Base-by-base conservation (phyloP, 495 filamentous ascomycete species). In the Glutinoglossum americanum region DNA sequence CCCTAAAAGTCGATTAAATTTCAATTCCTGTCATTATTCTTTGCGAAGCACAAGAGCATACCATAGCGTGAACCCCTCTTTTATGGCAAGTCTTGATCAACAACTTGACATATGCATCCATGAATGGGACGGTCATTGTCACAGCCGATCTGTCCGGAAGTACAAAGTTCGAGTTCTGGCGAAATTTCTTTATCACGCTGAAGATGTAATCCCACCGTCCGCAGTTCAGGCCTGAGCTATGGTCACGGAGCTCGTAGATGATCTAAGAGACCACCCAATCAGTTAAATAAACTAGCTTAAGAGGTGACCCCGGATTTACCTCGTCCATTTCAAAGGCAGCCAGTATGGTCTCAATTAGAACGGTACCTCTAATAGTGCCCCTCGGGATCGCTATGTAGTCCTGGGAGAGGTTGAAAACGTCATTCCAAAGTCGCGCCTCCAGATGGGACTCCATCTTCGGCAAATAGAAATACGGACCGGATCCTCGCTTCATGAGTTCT, bases 251-350 rank as follows among this genome's bases (percentile, higher is more conserved):
- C 71, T 99, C 92, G 73, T 95, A 99, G 70, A 99, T 97, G 71
- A 98, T 97, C 83, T 77, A 61, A 30, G n/a, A 25, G 30, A 33
- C 27, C 11, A 10, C 0, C 19, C 11, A 2, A 32, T 21, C 6
- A 35, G 44, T 15, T 45, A 23, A 3, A 1, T 45, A 1, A 23
- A 19, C 17, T 5, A 5, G 41, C 41, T 21, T 5, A 3, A 21
- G 10, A 41, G 32, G 17, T n/a, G 41, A 23, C n/a, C n/a, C 10
- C 1, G 10, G 10, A 57, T 59, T 59, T 62, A 74, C 75, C 71
- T 98, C 92, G 59, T 99, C 92, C 92, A 99, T 99, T 75, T 99
- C 93, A 64, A 99, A 99, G n/a, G 89, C 93, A 32, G 93, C 92
- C 26, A 87, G 74, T 71, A 99, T 97, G 58, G 92, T 99, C 78